A percentile compares a stretch with the other conserved stretches of the same genome.
Conservation (phyloP, 2,329 filamentous ascomycete genomes). For the Cadophora sp. region DNA sequence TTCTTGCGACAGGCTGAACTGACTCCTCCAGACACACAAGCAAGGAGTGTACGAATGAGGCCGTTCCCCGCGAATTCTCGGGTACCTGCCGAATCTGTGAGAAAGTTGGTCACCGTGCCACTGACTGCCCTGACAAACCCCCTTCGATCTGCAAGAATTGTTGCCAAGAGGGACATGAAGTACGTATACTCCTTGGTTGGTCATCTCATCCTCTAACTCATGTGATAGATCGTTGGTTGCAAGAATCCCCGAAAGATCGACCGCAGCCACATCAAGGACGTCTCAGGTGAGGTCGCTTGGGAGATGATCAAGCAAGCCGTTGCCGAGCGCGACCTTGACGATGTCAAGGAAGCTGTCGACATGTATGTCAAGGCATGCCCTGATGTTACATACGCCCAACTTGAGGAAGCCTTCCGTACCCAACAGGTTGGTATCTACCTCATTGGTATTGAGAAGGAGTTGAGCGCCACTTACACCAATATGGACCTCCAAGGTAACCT, state of each 20-base stretch:
- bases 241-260: slow-evolving; percentile 65
- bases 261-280: slow-evolving; percentile 55
- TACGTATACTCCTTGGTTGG: slow-evolving; percentile 25
- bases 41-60: slow-evolving; percentile 64
- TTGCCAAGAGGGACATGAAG: slow-evolving; percentile 63
- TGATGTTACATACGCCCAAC: slow-evolving; percentile 61
- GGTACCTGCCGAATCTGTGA: slow-evolving; percentile 66
- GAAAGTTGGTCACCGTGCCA: slow-evolving; percentile 59
- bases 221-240: slow-evolving; percentile 55
- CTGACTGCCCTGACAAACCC: slow-evolving; percentile 67
- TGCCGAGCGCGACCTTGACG: slow-evolving; percentile 62
- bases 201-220: background rate
- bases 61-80: slow-evolving; percentile 53
- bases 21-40: slow-evolving; percentile 60
- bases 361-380: slow-evolving; percentile 68
- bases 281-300: slow-evolving; percentile 64
- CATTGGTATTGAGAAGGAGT: slow-evolving; percentile 65
- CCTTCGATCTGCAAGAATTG: slow-evolving; percentile 67
- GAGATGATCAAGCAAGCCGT: slow-evolving; percentile 58
- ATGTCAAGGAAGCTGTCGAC: slow-evolving; percentile 64
- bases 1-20: background rate
- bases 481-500: slow-evolving; percentile 76
- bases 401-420: slow-evolving; percentile 66
- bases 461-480: slow-evolving; percentile 66
- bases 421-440: slow-evolving; percentile 63